A percentile compares a stretch with the other conserved stretches of the same genome.
These are phyloP conservation scores for Claviceps lovelessii DNA, from an alignment of 2,329 filamentous ascomycete species.

Conservation along the genomic window DNA sequence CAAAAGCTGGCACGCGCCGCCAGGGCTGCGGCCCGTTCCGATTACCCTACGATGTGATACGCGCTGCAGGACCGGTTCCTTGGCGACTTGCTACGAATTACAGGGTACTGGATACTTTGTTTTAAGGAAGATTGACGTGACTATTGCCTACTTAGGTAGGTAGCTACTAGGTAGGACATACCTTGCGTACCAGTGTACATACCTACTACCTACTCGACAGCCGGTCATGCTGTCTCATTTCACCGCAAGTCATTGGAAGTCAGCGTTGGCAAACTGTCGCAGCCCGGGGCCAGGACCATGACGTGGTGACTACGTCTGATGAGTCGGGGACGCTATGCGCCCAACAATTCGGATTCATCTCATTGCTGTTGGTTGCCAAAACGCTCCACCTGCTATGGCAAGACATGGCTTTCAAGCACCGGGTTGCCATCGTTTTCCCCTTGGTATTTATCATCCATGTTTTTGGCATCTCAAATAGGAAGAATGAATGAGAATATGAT, in stretches of 20 bases:
- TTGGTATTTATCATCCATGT: neutral
- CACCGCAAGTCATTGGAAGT: neutral
- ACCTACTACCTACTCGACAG: no score
- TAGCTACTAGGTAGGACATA: no score
- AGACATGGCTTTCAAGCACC: neutral
- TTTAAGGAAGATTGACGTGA: no score
- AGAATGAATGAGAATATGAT: neutral
- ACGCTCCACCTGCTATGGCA: neutral
- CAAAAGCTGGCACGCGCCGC: neutral
- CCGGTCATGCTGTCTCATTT: no score
- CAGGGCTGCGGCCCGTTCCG: neutral
- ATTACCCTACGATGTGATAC: neutral
- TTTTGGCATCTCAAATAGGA: neutral
- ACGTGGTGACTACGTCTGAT: neutral
- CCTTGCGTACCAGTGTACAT: no score
- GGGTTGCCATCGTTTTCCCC: neutral
- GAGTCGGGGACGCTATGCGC: neutral
- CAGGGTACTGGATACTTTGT: no score
- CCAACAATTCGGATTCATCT: neutral
- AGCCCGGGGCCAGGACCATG: neutral
- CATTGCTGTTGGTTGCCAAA: neutral
- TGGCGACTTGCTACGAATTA: no score
- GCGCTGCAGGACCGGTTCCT: neutral
- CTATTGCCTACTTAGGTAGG: no score
- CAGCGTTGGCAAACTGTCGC: neutral